These are phyloP conservation scores for Lasiodiplodia citricola DNA, from an alignment of 2,329 filamentous ascomycete genomes.

Conservation along the genomic window DNA sequence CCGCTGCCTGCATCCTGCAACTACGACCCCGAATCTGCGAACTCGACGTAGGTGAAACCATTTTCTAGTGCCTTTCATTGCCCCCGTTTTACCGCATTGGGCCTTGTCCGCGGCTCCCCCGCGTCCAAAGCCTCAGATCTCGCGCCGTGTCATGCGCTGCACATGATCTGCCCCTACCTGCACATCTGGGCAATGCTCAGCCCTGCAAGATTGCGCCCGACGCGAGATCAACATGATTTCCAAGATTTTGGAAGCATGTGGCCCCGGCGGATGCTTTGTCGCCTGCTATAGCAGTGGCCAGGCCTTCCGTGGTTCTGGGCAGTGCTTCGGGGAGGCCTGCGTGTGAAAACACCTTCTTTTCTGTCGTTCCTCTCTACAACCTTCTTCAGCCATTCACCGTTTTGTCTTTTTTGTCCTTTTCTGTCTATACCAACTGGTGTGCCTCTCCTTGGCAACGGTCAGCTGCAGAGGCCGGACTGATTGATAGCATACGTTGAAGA, in stretches of 20 bases:
- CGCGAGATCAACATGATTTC: neutral
- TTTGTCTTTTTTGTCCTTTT: neutral
- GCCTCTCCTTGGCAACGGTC: neutral
- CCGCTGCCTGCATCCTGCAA: neutral
- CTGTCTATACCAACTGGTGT: neutral
- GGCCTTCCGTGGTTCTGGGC: neutral
- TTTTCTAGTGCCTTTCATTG: neutral
- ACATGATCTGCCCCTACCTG: neutral
- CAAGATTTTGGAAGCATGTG: neutral
- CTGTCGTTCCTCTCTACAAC: neutral
- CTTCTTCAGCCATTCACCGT: neutral
- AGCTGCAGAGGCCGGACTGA: neutral
- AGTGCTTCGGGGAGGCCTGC: neutral
- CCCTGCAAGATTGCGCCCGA: constrained; percentile 18
- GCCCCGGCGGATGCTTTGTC: neutral
- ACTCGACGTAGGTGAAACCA: constrained; percentile 9
- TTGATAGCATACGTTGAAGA: neutral
- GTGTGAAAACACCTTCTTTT: constrained; percentile 10
- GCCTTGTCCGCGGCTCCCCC: constrained; percentile 11
- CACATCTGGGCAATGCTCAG: neutral
- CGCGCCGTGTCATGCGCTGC: constrained; percentile 1
- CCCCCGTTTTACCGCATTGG: constrained; percentile 9
- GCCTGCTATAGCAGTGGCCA: neutral
- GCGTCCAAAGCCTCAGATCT: constrained; percentile 8
- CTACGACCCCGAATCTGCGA: neutral